Base-by-base conservation (phyloP, 129 eudicot species). In the Helianthus tuberosus region DNA sequence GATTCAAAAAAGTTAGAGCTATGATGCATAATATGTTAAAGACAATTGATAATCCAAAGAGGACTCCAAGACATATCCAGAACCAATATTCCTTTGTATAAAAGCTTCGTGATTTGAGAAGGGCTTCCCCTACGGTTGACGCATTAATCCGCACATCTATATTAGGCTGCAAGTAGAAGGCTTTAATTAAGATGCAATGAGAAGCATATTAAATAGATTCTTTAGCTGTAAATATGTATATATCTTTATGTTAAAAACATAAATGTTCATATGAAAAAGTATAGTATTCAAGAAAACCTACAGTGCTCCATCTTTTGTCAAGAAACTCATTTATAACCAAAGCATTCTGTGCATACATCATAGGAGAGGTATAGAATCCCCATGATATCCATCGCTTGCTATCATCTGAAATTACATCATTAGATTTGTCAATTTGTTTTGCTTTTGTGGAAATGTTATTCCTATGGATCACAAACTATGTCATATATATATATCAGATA, bases 301-400 rank as follows among this genome's bases (percentile, higher is more conserved):
- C 71, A 66, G 38, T 12, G 20, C 71, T 66, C 71, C 71, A 66
- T 66, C 71, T 66, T 11, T 66, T 46, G 54, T 66, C 71, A 46
- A 66, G 71, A 46, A 66, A 66, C 16, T 66, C 71, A 46, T 66
- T 66, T 66, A 44, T 5, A 66, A 66, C 71, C 38, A 66, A 66
- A n/a, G 71, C 71, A 66, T 66, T 66, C 3, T 66, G 55, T 3
- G 71, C 71, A 66, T 66, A 66, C 71, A 66, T 66, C 71, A 66
- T 44, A 66, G 55, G 71, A 66, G 71, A 66, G 36, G 71, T 5
- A 66, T 66, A 66, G 16, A 66, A 66, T 66, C 36, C 71, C 71
- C 71, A 66, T 25, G 71, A 44, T 9, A 66, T 66, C 71, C 71
- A 44, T 44, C 5, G 71, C 54, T 43, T 36, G 10, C 54, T 43